Evolutionary conservation across 805 yeast species (phyloP), one percentile per base, ranked within the genome.

Genomic region (Spathaspora girioi): DNA sequence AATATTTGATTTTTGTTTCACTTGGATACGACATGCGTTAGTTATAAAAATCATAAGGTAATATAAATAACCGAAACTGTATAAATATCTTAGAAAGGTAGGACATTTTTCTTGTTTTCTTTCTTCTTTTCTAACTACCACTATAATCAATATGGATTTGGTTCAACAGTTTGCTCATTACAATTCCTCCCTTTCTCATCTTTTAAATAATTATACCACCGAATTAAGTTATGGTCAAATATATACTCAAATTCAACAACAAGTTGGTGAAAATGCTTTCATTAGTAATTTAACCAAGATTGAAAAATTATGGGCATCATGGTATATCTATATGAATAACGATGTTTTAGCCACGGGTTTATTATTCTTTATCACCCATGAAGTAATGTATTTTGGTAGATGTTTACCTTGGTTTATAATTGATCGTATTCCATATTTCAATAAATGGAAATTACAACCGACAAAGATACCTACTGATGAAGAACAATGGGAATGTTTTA

Each of bases 401-500:
- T 87, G 92, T 64, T 63, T 93, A 57, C 98, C 98, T 18, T 93
- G 97, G 97, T 81, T 82, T 67, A 79, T 93, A 56, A 81, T 93
- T 58, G 98, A 92, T 68, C 77, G 80, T 61, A 82, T 91, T 53
- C 96, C 96, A 40, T 89, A 80, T 66, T 94, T 93, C 80, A 81
- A 84, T 62, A 83, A 80, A 69, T 93, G 82, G 78, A 93, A 93
- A 73, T 86, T 94, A 60, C 99, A 93, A 76, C 91, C 89, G 46
- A 81, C 87, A 41, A 89, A 89, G 67, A 70, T 86, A 50, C 97
- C 97, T 41, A 76, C 88, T 45, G 79, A 80, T 54, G 78, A 79
- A 66, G 97, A 93, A 73, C 97, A 93, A 69, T 83, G 96, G 92
- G 91, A 89, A 69, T 93, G 99, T 71, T 76, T 89, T 60, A 87